These are phyloP conservation scores for Aspergillus novoparasiticus DNA, from an alignment of 2,329 filamentous ascomycete genomes.

Conservation along the genomic window DNA sequence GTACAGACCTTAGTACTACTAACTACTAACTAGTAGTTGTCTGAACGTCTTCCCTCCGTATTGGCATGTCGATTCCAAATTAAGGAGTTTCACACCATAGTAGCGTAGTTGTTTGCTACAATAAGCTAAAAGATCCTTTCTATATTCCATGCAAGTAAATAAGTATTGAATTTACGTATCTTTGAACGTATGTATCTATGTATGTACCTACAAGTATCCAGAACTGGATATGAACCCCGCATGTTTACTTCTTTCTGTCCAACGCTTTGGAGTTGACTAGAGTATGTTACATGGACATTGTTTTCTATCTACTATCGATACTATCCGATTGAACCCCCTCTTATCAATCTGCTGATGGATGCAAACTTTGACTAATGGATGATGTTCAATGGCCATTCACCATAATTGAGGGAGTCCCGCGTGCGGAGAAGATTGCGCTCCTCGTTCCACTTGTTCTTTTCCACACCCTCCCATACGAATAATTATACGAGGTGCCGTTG, in stretches of 20 bases:
- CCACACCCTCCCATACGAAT: constrained; percentile 4
- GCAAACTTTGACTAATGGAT: constrained; percentile 7
- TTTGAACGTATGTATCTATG: too few species aligned
- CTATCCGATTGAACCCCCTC: neutral
- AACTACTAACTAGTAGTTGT: too few species aligned
- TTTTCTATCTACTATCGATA: neutral
- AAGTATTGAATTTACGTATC: too few species aligned
- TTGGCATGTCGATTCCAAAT: too few species aligned
- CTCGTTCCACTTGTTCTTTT: constrained; percentile 7
- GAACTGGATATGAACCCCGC: neutral
- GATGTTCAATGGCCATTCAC: neutral
- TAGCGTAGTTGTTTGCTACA: too few species aligned
- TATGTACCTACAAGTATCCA: too few species aligned
- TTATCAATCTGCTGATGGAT: constrained; percentile 3
- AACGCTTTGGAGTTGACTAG: neutral
- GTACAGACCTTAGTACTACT: too few species aligned
- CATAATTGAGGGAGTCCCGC: constrained; percentile 4
- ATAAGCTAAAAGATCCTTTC: too few species aligned
- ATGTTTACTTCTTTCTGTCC: neutral
- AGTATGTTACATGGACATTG: neutral
- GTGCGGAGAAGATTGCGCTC: constrained; percentile 14
- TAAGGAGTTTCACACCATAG: too few species aligned
- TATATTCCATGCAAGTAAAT: too few species aligned
- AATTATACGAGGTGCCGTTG: constrained; percentile 3
- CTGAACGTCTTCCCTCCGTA: too few species aligned